Evolutionary conservation across 129 eudicot species (phyloP).

Genomic region (Flaveria sonorensis): DNA sequence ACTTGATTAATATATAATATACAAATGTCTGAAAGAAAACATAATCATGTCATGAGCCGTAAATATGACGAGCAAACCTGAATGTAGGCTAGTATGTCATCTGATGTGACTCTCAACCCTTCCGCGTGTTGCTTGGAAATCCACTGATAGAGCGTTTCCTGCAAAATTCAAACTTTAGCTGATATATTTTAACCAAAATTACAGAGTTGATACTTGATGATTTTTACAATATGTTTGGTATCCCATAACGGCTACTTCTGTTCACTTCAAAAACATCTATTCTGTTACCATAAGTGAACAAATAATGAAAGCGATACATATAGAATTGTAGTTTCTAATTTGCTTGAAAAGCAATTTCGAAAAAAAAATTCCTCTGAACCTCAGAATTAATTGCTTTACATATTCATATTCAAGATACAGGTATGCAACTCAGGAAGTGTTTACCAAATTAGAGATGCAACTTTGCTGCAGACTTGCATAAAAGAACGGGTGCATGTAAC

Average conservation of each 20-base stretch:
- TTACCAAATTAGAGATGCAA: constrained; percentile 7
- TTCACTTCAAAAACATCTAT: not conserved
- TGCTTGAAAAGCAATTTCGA: not conserved
- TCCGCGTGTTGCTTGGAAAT: constrained; percentile 49
- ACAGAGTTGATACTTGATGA: not conserved
- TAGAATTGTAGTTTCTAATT: not conserved
- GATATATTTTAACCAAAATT: not conserved
- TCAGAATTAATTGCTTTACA: not conserved
- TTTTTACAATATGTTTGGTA: not conserved
- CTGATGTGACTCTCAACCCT: constrained; percentile 45
- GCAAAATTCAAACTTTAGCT: not conserved
- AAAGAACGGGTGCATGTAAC: no score
- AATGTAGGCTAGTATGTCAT: constrained; percentile 47
- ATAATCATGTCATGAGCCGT: not conserved
- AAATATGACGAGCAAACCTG: not conserved
- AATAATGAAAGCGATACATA: not conserved
- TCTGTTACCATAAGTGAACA: not conserved
- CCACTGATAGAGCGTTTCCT: constrained; percentile 52
- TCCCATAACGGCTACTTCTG: not conserved
- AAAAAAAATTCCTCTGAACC: not conserved
- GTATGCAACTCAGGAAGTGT: not conserved
- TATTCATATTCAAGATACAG: not conserved
- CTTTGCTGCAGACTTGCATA: not conserved
- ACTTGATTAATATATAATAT: not conserved
- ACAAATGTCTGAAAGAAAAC: not conserved